A percentile compares a stretch with the other conserved stretches of the same genome.
Evolutionary conservation across 345 rosid genomes (phyloP).

Genomic region (Lepidium didymum): DNA sequence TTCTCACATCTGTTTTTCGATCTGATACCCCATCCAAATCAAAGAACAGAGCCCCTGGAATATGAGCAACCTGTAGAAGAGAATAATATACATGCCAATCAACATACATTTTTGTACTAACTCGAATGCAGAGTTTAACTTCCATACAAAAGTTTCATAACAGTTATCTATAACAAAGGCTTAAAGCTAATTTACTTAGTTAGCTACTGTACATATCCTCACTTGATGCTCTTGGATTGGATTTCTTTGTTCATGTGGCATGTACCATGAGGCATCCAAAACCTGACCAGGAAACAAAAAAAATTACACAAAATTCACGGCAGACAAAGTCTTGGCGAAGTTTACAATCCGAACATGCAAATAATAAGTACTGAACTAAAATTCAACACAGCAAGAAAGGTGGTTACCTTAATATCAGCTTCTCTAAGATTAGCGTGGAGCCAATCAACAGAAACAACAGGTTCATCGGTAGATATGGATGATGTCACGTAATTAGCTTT

Average conservation of each 20-base stretch:
- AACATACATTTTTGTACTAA: conserved; percentile 1
- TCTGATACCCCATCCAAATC: conserved; percentile 88
- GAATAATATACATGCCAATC: conserved; percentile 8
- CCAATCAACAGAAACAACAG: conserved; percentile 95
- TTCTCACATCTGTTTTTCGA: conserved; percentile 53
- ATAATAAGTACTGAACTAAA: not conserved
- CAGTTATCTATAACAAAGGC: not conserved
- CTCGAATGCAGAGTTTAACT: not conserved
- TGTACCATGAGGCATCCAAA: conserved; percentile 97
- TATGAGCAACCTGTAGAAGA: conserved; percentile 74
- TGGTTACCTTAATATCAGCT: conserved; percentile 63
- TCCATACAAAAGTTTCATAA: not conserved
- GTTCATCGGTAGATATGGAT: conserved; percentile 46
- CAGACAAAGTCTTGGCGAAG: not conserved
- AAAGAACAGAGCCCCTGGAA: conserved; percentile 92
- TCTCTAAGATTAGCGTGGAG: conserved; percentile 67
- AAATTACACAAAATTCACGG: conserved; percentile 1
- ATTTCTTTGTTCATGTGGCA: conserved; percentile 92
- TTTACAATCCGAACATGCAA: not conserved
- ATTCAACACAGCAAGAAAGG: not conserved
- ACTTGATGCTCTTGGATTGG: conserved; percentile 96
- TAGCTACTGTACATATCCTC: conserved; percentile 1
- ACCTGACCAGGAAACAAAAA: conserved; percentile 38
- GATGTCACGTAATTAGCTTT: conserved; percentile 39
- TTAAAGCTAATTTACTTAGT: conserved; percentile 1